Conservation (phyloP, 108 stramenopile species). For the Craspedostauros australis region DNA sequence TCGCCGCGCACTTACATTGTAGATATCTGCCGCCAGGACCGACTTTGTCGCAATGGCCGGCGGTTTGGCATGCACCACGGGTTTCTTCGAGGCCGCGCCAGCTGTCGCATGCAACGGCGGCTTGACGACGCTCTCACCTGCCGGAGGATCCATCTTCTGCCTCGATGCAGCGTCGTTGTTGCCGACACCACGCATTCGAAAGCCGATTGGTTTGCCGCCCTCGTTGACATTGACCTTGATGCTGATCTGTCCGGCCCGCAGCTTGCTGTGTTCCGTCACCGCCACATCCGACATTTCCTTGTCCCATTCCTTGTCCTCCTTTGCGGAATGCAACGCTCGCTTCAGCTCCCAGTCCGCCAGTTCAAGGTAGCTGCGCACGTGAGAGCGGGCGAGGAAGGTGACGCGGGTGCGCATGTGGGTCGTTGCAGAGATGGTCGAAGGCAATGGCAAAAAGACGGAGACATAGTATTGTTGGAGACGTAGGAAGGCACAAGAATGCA, state of each 20-base stretch:
- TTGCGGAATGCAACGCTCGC: slow-evolving; percentile 54
- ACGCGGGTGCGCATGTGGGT: no score
- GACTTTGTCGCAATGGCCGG: slow-evolving; percentile 42
- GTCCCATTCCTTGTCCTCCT: slow-evolving; percentile 76
- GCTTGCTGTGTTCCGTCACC: not conserved
- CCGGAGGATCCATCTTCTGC: no score
- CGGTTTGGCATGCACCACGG: slow-evolving; percentile 6
- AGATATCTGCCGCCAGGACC: slow-evolving; percentile 34
- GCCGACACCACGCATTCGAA: no score
- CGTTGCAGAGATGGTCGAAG: not conserved
- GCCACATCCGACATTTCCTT: slow-evolving; percentile 11
- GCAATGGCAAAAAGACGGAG: not conserved
- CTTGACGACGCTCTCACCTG: no score
- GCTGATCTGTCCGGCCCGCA: slow-evolving; percentile 31
- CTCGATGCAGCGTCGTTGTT: no score
- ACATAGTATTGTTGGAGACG: not conserved
- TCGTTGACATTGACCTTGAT: slow-evolving; percentile 20
- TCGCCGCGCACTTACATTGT: slow-evolving; percentile 18
- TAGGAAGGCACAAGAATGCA: not conserved
- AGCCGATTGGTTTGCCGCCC: slow-evolving; percentile 17
- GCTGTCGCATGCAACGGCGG: no score
- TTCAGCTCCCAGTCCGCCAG: slow-evolving; percentile 77
- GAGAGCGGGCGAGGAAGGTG: not conserved
- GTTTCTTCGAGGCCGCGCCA: slow-evolving; percentile 2
- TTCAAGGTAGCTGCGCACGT: slow-evolving; percentile 41